Conservation (phyloP, 176 grass and related monocot species). For the Musa schizocarpa region DNA sequence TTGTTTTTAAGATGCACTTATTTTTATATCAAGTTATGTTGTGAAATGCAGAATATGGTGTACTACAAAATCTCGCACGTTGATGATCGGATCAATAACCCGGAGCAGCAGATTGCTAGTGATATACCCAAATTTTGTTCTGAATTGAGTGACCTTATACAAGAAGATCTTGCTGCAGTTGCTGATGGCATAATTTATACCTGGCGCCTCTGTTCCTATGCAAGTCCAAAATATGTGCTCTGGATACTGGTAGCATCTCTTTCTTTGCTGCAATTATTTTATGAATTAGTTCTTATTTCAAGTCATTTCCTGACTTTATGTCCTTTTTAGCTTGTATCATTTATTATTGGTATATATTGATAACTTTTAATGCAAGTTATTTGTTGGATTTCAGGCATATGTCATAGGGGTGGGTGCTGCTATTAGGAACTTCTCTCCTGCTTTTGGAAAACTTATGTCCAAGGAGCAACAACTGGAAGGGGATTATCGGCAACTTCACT, state of each 20-base stretch:
- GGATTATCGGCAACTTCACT: constrained; percentile 95
- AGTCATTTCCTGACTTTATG: neutral
- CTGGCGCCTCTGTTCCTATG: constrained; percentile 96
- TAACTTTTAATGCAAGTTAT: neutral
- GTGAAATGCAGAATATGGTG: constrained; percentile 83
- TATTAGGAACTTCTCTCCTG: constrained; percentile 88
- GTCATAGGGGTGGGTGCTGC: constrained; percentile 76
- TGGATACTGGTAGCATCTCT: constrained; percentile 82
- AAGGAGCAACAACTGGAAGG: constrained; percentile 93
- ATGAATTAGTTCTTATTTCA: constrained; percentile 11
- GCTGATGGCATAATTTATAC: constrained; percentile 92
- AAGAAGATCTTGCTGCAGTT: constrained; percentile 86
- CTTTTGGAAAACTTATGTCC: constrained; percentile 92
- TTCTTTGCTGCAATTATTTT: neutral
- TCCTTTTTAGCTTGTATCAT: no score
- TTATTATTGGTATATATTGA: no score
- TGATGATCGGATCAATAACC: constrained; percentile 78
- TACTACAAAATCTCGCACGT: constrained; percentile 99
- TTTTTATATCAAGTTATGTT: neutral
- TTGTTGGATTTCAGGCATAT: constrained; percentile 63
- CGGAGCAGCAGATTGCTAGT: constrained; percentile 92
- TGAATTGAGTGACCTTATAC: constrained; percentile 95
- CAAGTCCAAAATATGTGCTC: constrained; percentile 91
- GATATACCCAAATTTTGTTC: constrained; percentile 94
- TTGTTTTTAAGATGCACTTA: no score